phyloP scores from a whole-genome alignment of 2,329 filamentous ascomycete genomes.

The Verticillium tricorpus region DNA sequence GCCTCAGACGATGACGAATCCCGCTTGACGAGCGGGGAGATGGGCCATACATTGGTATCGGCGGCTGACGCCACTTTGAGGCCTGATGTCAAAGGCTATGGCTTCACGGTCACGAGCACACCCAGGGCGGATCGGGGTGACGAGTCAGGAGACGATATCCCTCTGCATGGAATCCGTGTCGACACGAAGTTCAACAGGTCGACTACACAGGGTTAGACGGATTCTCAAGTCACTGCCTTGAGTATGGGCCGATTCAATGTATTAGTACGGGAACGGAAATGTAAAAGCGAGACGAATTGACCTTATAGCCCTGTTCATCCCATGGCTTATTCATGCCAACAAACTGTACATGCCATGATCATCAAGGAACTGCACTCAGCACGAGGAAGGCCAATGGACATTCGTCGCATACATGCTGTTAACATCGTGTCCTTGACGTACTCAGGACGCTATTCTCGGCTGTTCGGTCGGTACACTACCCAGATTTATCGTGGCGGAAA shows the following conservation, averaged over 20 bases:
- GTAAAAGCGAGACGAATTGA: not conserved
- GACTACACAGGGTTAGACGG: not conserved
- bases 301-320: too few relatives aligned
- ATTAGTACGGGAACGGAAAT: not conserved
- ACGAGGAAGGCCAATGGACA: too few relatives aligned
- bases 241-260: not conserved
- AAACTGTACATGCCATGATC: too few relatives aligned
- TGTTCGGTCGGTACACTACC: too few relatives aligned
- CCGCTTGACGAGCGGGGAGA: conserved; percentile 9
- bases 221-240: not conserved
- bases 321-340: too few relatives aligned
- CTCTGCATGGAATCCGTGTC: conserved; percentile 32
- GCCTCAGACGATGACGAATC: conserved; percentile 23
- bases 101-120: conserved; percentile 25
- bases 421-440: too few relatives aligned
- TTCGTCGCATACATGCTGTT: too few relatives aligned
- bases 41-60: not conserved
- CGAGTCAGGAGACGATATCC: conserved; percentile 30
- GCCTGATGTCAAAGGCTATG: conserved; percentile 25
- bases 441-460: too few relatives aligned
- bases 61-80: conserved; percentile 19
- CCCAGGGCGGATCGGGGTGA: conserved; percentile 19
- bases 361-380: too few relatives aligned
- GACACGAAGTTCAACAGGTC: conserved; percentile 29
- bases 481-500: too few relatives aligned